Evolutionary conservation across 352 stramenopile genomes (phyloP).

Genomic region (Pythium brachiatum): DNA sequence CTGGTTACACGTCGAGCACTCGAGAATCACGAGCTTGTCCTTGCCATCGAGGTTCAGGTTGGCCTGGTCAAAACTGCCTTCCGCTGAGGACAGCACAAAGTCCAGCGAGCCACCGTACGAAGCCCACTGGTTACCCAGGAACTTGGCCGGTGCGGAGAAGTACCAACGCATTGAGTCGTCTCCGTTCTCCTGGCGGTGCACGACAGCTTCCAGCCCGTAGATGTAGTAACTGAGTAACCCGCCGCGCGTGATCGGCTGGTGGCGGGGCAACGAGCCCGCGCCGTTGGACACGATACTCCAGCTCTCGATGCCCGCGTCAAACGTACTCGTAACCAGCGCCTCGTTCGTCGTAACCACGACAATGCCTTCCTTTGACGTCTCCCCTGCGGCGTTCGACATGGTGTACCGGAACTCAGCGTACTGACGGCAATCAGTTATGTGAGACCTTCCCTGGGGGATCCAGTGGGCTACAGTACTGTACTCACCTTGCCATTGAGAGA

Average conservation of each 20-base stretch:
- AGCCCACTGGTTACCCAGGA: constrained; percentile 86
- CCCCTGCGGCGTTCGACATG: constrained; percentile 57
- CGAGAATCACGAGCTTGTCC: constrained; percentile 77
- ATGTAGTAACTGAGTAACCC: constrained; percentile 88
- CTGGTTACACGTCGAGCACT: constrained; percentile 81
- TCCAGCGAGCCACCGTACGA: constrained; percentile 88
- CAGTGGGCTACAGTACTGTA: background rate
- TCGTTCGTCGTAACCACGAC: constrained; percentile 72
- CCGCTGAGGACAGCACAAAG: constrained; percentile 89
- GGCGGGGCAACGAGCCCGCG: constrained; percentile 27
- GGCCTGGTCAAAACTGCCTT: constrained; percentile 76
- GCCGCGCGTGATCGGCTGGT: constrained; percentile 66
- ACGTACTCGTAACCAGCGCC: constrained; percentile 80
- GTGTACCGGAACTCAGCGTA: constrained; percentile 88
- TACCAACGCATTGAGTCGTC: constrained; percentile 86
- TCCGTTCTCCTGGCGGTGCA: constrained; percentile 59
- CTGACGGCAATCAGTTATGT: constrained; percentile 25
- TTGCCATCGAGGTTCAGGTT: constrained; percentile 76
- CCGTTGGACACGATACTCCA: constrained; percentile 81
- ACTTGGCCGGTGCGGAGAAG: constrained; percentile 82
- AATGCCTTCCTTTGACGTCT: constrained; percentile 65
- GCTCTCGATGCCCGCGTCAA: constrained; percentile 70
- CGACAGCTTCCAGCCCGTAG: constrained; percentile 70
- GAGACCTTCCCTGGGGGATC: background rate
- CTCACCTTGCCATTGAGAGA: constrained; percentile 59